These are phyloP conservation scores for Aethionema arabicum DNA, from an alignment of 345 rosid species.

Conservation along the genomic window DNA sequence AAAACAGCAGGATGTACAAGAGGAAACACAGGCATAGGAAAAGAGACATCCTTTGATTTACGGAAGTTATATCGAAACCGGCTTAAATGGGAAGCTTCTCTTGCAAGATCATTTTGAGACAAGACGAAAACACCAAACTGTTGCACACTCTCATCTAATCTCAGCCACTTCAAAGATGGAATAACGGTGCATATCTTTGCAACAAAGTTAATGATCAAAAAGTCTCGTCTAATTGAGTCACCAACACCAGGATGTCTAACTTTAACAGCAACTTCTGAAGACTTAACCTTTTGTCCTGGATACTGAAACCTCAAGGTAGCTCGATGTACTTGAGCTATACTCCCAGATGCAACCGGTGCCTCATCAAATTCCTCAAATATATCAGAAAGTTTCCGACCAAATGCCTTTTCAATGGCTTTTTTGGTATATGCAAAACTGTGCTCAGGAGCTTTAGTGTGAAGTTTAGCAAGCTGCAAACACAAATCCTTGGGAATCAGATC, in stretches of 20 bases:
- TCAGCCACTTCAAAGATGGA: conserved; percentile 89
- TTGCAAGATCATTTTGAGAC: conserved; percentile 99
- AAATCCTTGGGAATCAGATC: conserved; percentile 90
- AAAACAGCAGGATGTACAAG: conserved; percentile 97
- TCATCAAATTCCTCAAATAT: conserved; percentile 90
- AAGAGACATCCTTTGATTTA: conserved; percentile 91
- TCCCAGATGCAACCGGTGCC: conserved; percentile 93
- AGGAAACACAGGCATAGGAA: conserved; percentile 93
- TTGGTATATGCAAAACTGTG: conserved; percentile 87
- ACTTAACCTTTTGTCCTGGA: conserved; percentile 70
- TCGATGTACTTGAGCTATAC: conserved; percentile 97
- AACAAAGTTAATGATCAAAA: conserved; percentile 66
- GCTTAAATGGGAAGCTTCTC: conserved; percentile 97
- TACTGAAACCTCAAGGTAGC: conserved; percentile 76
- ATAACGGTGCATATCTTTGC: conserved; percentile 65
- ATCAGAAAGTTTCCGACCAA: conserved; percentile 83
- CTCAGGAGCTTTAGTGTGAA: conserved; percentile 86
- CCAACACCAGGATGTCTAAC: conserved; percentile 99
- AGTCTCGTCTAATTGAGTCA: conserved; percentile 86
- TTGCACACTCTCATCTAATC: conserved; percentile 93
- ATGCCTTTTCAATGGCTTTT: conserved; percentile 77
- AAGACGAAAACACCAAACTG: conserved; percentile 95
- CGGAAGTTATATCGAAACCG: conserved; percentile 93
- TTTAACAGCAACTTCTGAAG: conserved; percentile 86
- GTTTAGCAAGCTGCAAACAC: conserved; percentile 84